Conservation (phyloP, 805 yeast genomes). For the Starmerella kuoi region DNA sequence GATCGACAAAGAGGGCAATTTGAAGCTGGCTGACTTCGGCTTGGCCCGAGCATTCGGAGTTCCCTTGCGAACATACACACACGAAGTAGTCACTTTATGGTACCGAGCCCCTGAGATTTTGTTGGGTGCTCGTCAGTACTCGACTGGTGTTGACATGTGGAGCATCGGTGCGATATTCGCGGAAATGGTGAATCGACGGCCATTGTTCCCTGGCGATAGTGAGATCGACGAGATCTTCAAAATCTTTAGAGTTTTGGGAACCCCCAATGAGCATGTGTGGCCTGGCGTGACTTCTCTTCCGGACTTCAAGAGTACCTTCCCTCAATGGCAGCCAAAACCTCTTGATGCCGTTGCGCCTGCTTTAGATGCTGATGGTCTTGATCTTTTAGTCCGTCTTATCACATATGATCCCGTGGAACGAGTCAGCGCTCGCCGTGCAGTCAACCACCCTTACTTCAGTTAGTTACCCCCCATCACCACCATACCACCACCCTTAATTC, state of each 20-base stretch:
- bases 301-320: conserved; percentile 86
- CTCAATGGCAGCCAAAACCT: conserved; percentile 71
- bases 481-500: too few relatives aligned
- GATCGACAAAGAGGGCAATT: conserved; percentile 88
- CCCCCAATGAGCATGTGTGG: conserved; percentile 89
- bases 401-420: conserved; percentile 88
- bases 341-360: conserved; percentile 61
- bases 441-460: conserved; percentile 69
- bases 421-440: conserved; percentile 87
- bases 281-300: conserved; percentile 87
- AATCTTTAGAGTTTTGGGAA: conserved; percentile 83
- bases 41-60: conserved; percentile 96
- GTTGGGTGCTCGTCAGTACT: conserved; percentile 91
- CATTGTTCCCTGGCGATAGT: conserved; percentile 92
- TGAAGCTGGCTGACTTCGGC: conserved; percentile 87
- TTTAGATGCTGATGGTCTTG: conserved; percentile 72
- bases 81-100: conserved; percentile 97
- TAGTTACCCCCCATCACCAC: conserved; percentile 7
- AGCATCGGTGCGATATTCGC: conserved; percentile 96
- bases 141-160: conserved; percentile 99
- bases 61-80: conserved; percentile 91
- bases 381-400: conserved; percentile 60
- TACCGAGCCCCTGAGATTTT: conserved; percentile 93
- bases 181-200: conserved; percentile 92
- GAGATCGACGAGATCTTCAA: conserved; percentile 95